These are phyloP conservation scores for Trichomonas vaginalis DNA, from an alignment of 208 protist genomes.

Conservation along the genomic window DNA sequence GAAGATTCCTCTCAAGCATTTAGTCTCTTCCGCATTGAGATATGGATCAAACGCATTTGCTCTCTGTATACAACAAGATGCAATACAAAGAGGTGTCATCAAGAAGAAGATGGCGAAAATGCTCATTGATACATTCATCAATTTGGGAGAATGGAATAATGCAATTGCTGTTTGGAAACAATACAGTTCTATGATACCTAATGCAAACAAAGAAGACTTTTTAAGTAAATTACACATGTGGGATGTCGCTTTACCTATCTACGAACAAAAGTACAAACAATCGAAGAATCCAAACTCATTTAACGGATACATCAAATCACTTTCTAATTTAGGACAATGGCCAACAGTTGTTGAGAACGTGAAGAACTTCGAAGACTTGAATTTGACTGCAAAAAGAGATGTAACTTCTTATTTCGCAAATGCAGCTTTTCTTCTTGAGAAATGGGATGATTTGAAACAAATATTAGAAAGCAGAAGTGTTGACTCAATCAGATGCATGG, in stretches of 20 bases:
- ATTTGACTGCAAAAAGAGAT: neutral
- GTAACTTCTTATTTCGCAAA: neutral
- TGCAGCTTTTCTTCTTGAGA: neutral
- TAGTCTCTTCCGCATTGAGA: neutral
- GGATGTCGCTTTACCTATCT: neutral
- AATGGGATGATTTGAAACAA: neutral
- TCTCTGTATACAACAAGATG: neutral
- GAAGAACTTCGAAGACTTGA: neutral
- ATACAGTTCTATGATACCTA: too few relatives aligned
- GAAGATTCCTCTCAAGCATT: neutral
- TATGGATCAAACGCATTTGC: neutral
- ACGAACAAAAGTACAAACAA: neutral
- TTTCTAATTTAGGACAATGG: neutral
- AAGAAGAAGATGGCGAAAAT: neutral
- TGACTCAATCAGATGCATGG: neutral
- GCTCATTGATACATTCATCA: neutral
- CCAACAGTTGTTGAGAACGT: neutral
- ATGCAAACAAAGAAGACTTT: neutral
- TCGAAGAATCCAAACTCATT: neutral
- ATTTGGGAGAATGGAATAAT: neutral
- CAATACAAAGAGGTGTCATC: neutral
- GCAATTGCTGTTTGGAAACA: neutral
- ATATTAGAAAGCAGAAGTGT: neutral
- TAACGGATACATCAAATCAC: neutral
- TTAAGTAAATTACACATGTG: neutral